Base-by-base conservation (phyloP, 495 filamentous ascomycete genomes). In the Jackrogersella multiformis region DNA sequence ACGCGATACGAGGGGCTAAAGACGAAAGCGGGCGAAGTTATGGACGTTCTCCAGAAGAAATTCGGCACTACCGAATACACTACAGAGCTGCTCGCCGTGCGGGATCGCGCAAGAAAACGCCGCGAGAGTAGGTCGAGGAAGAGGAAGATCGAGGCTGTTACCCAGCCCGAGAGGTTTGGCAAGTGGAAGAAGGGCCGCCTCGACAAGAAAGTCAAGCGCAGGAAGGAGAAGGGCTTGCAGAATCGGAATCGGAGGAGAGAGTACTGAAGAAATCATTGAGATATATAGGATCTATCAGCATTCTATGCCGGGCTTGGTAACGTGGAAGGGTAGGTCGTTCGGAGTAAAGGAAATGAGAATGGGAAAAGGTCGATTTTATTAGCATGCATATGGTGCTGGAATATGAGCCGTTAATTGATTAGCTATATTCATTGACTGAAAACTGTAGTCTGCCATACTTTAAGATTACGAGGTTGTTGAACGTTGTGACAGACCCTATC, bases 111-210 rank as follows among this genome's bases (percentile, higher is more conserved):
- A 12, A 86, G 84, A 71, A 83, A 82, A 71, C 85, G 88, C 70
- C 84, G 95, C 64, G 87, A 90, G 67, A 86, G 85, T 49, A 79
- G 95, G 73, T 87, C 89, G 38, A 84, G 80, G 54, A 97, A 99
- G 84, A 82, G 95, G 68, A 90, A 89, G 73, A 90, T 97, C 60
- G 93, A 94, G 71, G 89, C 90, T 24, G 88, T 99, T 16, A 84
- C 82, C 24, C 86, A 90, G 61, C 94, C 95, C 8, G 92, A 97
- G 81, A 88, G 82, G 68, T 85, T 85, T 60, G 92, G 88, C 9
- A 82, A 82, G 71, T 87, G 89, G 68, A 99, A 98, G 88, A 87
- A 85, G 77, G 90, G 88, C 78, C 94, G 90, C 80, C 87, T 89
- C 59, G 93, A 94, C 69, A 88, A 87, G 80, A 93, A 94, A 84